These are phyloP conservation scores for Colletotrichum nymphaeae DNA, from an alignment of 2,329 filamentous ascomycete species.

Conservation along the genomic window DNA sequence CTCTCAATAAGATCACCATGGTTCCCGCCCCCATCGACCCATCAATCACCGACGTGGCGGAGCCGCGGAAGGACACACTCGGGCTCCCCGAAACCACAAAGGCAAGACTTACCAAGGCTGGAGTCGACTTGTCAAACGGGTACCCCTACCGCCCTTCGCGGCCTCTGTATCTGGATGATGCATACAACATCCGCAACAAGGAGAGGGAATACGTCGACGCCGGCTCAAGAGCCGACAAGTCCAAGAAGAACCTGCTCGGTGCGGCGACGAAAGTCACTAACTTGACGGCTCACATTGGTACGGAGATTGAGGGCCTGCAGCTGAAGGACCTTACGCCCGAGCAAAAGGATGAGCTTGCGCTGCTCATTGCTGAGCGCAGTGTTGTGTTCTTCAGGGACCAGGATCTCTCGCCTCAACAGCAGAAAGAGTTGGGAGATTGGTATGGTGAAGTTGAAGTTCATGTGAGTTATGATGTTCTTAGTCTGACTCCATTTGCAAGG, in stretches of 20 bases:
- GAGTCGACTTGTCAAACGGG: slow-evolving; percentile 75
- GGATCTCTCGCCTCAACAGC: slow-evolving; percentile 70
- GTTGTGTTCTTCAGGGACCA: slow-evolving; percentile 77
- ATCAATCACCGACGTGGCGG: slow-evolving; percentile 71
- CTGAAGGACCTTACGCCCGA: slow-evolving; percentile 69
- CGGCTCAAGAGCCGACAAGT: slow-evolving; percentile 72
- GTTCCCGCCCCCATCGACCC: slow-evolving; percentile 70
- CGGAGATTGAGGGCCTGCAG: slow-evolving; percentile 72
- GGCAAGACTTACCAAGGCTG: slow-evolving; percentile 73
- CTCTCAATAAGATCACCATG: slow-evolving; percentile 45
- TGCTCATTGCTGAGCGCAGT: slow-evolving; percentile 72
- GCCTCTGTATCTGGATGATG: slow-evolving; percentile 77
- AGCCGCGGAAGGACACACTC: slow-evolving; percentile 73
- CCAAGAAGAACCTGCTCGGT: slow-evolving; percentile 69
- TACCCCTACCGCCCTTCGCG: slow-evolving; percentile 77
- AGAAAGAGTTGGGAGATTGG: slow-evolving; percentile 71
- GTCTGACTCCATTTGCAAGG: too few species aligned
- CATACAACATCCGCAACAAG: slow-evolving; percentile 71
- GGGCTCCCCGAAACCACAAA: slow-evolving; percentile 68
- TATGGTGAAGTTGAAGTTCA: slow-evolving; percentile 77
- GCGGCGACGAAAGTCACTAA: slow-evolving; percentile 73
- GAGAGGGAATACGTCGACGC: slow-evolving; percentile 69
- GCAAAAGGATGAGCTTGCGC: slow-evolving; percentile 71
- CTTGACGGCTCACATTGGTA: slow-evolving; percentile 71
- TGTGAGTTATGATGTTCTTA: slow-evolving; percentile 51